A percentile compares a stretch with the other conserved stretches of the same genome.
Evolutionary conservation across 176 grass and related monocot genomes (phyloP).

Genomic region (Luzula sylvatica): DNA sequence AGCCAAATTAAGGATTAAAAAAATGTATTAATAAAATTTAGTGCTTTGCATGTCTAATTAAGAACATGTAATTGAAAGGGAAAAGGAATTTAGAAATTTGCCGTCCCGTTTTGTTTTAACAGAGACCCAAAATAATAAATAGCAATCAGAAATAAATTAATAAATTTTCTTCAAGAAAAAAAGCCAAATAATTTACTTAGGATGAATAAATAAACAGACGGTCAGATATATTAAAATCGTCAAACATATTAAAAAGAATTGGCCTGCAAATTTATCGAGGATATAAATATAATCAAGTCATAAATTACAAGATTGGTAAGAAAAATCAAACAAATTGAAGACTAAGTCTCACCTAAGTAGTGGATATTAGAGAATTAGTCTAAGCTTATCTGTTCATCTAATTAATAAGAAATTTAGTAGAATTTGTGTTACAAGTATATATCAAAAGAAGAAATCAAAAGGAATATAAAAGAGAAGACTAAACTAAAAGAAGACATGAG

Average conservation of each 20-base stretch:
- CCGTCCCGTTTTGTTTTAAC: too few species aligned
- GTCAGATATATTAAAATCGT: too few species aligned
- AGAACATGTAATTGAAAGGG: slow-evolving; percentile 16
- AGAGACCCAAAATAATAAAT: too few species aligned
- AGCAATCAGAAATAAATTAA: too few species aligned
- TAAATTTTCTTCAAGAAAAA: too few species aligned
- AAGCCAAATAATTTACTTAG: too few species aligned
- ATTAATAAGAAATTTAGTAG: neutral
- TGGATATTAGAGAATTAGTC: neutral
- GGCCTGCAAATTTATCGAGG: too few species aligned
- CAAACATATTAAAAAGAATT: too few species aligned
- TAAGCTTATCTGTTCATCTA: neutral
- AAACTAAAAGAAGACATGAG: slow-evolving; percentile 13
- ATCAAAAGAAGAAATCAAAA: slow-evolving; percentile 3
- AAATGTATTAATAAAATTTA: too few species aligned
- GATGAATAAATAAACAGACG: too few species aligned
- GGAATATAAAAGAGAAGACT: neutral
- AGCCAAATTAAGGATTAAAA: too few species aligned
- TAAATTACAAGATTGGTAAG: neutral
- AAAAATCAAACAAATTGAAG: neutral
- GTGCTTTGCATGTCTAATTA: neutral
- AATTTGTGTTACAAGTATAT: neutral
- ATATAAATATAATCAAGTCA: neutral
- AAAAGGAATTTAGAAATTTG: too few species aligned
- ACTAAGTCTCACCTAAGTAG: neutral